Percentiles rank a stretch among this genome's conserved stretches.
Conservation (phyloP, 495 filamentous ascomycete genomes). For the Bacidia rubella region DNA sequence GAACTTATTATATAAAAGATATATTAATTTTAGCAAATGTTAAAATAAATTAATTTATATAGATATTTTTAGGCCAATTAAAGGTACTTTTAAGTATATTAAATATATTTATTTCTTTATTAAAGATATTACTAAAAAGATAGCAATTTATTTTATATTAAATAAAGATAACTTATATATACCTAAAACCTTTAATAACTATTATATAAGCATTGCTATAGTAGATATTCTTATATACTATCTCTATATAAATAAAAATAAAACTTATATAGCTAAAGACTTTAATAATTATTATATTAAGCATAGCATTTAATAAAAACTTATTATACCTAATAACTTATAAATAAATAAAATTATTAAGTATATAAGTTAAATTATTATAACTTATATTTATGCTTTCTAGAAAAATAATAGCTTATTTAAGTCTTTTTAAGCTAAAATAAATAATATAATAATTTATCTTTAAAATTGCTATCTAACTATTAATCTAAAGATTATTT, state of each 20-base stretch:
- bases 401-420: background rate
- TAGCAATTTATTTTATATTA: background rate
- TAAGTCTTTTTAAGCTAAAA: background rate
- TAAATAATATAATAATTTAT: background rate
- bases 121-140: background rate
- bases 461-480: background rate
- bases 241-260: too few species aligned
- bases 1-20: conserved; percentile 1
- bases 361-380: background rate
- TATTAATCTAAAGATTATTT: too few species aligned
- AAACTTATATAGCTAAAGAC: background rate
- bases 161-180: background rate
- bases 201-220: background rate
- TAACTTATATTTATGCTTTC: background rate
- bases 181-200: background rate
- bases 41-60: background rate
- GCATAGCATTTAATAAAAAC: background rate
- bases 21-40: background rate
- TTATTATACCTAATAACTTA: background rate
- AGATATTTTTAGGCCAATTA: background rate
- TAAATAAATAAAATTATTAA: too few species aligned
- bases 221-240: conserved; percentile 1
- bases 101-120: background rate
- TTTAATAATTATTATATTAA: conserved; percentile 5
- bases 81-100: background rate